phyloP scores from a whole-genome alignment of 331 rosid genomes.

The Pyrus hybrid region DNA sequence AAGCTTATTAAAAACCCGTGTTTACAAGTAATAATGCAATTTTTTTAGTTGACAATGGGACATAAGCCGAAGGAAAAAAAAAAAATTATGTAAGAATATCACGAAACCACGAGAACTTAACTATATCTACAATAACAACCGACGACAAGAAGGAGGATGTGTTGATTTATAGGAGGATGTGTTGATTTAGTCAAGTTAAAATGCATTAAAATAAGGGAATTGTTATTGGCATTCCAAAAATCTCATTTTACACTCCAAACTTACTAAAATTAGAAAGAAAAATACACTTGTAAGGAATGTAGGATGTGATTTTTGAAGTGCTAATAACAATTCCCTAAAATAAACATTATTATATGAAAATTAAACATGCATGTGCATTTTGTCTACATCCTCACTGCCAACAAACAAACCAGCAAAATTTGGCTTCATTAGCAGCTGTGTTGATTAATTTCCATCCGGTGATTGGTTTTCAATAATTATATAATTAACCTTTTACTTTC shows the following conservation, averaged over 20 bases:
- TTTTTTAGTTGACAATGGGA: neutral
- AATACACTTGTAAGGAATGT: too few relatives aligned
- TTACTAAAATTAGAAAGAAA: too few relatives aligned
- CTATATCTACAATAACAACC: too few relatives aligned
- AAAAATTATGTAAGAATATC: too few relatives aligned
- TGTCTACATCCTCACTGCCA: neutral
- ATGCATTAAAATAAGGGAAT: neutral
- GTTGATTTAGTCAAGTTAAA: neutral
- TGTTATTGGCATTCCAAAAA: too few relatives aligned
- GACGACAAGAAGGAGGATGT: too few relatives aligned
- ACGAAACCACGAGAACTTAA: too few relatives aligned
- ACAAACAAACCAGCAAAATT: neutral
- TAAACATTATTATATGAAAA: neutral
- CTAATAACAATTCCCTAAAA: too few relatives aligned
- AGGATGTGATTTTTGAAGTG: too few relatives aligned
- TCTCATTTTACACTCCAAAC: too few relatives aligned
- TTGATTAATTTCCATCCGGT: neutral
- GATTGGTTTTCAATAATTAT: neutral
- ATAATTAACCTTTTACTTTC: neutral
- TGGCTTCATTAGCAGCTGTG: neutral
- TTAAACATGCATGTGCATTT: neutral
- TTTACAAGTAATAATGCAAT: neutral
- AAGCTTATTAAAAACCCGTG: neutral
- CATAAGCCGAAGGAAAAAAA: neutral
- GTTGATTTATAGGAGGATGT: too few relatives aligned